Evolutionary conservation across 2,329 filamentous ascomycete species (phyloP), one percentile per base, ranked within the genome.

Genomic region (Penicillium vulpinum): DNA sequence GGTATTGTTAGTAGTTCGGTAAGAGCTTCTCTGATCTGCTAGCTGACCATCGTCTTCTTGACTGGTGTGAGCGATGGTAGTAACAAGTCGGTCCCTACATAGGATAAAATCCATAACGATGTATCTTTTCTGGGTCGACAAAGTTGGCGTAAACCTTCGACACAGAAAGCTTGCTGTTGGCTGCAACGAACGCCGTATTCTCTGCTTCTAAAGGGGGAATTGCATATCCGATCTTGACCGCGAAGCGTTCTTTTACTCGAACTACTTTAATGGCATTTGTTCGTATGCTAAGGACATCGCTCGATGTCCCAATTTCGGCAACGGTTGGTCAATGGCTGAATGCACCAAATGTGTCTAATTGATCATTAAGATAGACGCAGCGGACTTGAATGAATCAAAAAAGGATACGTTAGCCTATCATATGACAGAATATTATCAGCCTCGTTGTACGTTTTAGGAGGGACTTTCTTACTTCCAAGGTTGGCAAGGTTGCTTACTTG

Each of bases 231-330:
- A 61, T 33, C 59, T 66, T 66, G 47, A 66, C 62, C 15, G 51
- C 52, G 48, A 66, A 65, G 39, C 41, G 56, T 51, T 62, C 59
- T 36, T 51, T 57, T 29, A 63, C 56, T 47, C 59, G 56, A 56
- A 66, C 59, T 2, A 63, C 59, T 47, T 65, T 63, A 40, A 56
- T 38, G 24, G 55, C 58, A 24, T 39, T 59, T 47, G 44, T 52
- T 15, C 56, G 54, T 43, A 55, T 36, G 54, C 59, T 62, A 36
- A 65, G 43, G 35, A 62, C 9, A 35, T 60, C 48, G 16, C 61
- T 55, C 46, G 61, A 61, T 5, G 59, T 53, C 54, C 64, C 59
- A 40, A 66, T 62, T 49, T 64, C 61, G 21, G 62, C 51, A 46
- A 63, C 40, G 7, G 45, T 62, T 26, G 61, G 57, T 43, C 48